These are phyloP conservation scores for Pinus taeda DNA, from an alignment of 75 land plant genomes.

Conservation along the genomic window DNA sequence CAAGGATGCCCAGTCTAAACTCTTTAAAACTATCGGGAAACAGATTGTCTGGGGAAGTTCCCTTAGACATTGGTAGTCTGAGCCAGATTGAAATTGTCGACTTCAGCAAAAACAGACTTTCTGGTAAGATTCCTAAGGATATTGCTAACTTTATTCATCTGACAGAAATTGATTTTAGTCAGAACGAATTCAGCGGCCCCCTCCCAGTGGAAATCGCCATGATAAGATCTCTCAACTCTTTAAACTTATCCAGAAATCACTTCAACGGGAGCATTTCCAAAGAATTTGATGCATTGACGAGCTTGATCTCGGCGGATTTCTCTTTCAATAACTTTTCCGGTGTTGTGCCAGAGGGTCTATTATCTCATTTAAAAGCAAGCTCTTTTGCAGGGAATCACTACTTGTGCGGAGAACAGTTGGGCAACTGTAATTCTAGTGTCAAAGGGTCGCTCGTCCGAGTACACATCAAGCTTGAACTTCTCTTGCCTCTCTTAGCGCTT, in stretches of 20 bases:
- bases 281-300: constrained; percentile 9
- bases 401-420: too few relatives aligned
- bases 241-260: constrained; percentile 26
- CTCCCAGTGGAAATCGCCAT: constrained; percentile 19
- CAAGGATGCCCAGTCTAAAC: too few relatives aligned
- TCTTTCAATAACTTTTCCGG: constrained; percentile 51
- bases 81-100: too few relatives aligned
- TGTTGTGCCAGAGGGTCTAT: constrained; percentile 3
- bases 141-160: constrained; percentile 24
- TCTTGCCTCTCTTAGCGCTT: constrained; percentile 17
- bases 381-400: too few relatives aligned
- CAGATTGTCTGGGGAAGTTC: background rate
- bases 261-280: constrained; percentile 27
- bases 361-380: too few relatives aligned
- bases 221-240: constrained; percentile 15
- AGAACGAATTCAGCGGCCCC: constrained; percentile 23
- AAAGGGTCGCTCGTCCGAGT: too few relatives aligned
- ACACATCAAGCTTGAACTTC: background rate
- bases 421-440: too few relatives aligned
- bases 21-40: too few relatives aligned
- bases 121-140: constrained; percentile 29
- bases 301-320: constrained; percentile 27
- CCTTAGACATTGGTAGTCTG: background rate
- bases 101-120: constrained; percentile 16
- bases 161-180: constrained; percentile 24